Conservation (phyloP, 768 basidiomycete genomes). For the Suillus lakei region DNA sequence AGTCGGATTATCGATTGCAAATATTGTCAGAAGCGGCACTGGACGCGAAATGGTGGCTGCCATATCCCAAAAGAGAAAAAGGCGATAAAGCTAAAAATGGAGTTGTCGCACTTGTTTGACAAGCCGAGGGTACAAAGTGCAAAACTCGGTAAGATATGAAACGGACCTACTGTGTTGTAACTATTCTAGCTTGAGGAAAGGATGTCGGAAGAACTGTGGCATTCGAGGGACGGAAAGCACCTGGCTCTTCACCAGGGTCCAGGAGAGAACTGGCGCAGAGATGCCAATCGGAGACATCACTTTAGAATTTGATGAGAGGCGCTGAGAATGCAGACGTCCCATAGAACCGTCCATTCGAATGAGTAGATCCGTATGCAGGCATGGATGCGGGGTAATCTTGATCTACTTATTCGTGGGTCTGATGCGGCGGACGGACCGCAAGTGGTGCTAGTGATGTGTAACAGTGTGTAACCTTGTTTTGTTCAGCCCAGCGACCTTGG, state of each 20-base stretch:
- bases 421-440: conserved; percentile 4
- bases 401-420: neutral
- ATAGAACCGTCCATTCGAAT: conserved; percentile 3
- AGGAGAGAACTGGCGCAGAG: neutral
- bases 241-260: neutral
- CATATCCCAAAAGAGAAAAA: neutral
- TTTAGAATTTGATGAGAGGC: neutral
- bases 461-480: neutral
- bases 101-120: neutral
- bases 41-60: neutral
- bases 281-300: conserved; percentile 3
- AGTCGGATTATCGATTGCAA: neutral
- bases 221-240: neutral
- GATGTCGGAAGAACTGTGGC: neutral
- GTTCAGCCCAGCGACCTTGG: neutral
- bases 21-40: neutral
- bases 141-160: neutral
- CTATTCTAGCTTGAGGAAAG: neutral
- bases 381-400: neutral
- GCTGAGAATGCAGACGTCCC: neutral
- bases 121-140: neutral
- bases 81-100: neutral
- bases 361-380: neutral
- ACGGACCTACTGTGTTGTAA: neutral
- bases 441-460: neutral